Evolutionary conservation across 2,329 filamentous ascomycete species (phyloP).

Genomic region (Aspergillus viridinutans): DNA sequence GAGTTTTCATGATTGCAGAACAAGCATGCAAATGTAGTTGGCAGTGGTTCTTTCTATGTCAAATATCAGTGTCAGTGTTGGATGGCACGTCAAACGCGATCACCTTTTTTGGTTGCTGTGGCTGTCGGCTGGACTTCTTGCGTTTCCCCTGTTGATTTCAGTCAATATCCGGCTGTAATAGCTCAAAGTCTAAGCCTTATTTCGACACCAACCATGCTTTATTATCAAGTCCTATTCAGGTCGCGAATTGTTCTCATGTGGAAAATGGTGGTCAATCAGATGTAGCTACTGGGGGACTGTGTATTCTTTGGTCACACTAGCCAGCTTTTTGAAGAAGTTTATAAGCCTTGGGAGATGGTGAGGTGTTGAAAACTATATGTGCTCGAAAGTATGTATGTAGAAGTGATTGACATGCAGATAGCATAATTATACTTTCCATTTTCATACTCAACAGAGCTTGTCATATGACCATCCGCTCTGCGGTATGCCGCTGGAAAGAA

Average conservation of each 20-base stretch:
- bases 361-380: background rate
- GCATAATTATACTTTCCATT: background rate
- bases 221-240: background rate
- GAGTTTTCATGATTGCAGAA: slow-evolving; percentile 98
- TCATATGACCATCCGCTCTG: background rate
- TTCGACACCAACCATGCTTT: slow-evolving; percentile 5
- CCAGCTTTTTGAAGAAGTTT: background rate
- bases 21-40: slow-evolving; percentile 85
- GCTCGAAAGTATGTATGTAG: background rate
- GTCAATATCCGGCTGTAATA: background rate
- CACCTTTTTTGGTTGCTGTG: slow-evolving; percentile 78
- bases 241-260: background rate
- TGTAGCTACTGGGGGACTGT: background rate
- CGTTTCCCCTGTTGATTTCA: slow-evolving; percentile 70
- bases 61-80: slow-evolving; percentile 1
- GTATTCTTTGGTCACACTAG: background rate
- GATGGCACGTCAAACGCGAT: slow-evolving; percentile 9
- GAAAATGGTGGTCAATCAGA: background rate
- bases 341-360: too few species aligned
- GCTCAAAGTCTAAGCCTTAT: background rate
- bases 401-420: too few species aligned
- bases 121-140: slow-evolving; percentile 79
- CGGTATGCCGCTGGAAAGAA: background rate
- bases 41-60: slow-evolving; percentile 43
- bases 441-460: background rate